phyloP scores from a whole-genome alignment of 495 filamentous ascomycete genomes.

The Xylaria castorea region DNA sequence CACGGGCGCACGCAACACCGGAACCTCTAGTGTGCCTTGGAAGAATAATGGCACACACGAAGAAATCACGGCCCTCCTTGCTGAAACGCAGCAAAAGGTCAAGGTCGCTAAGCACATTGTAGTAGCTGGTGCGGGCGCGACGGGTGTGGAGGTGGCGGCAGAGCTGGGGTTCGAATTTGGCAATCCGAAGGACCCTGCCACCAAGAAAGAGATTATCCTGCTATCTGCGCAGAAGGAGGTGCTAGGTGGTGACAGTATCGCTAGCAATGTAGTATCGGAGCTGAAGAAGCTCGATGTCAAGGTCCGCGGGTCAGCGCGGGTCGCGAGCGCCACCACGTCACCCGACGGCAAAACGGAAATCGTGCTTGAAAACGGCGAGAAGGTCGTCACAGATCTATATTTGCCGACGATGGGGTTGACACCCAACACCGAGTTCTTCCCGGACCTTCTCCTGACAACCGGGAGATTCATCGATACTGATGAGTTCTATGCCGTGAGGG shows the following conservation, averaged over 20 bases:
- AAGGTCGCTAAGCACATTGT: constrained; percentile 50
- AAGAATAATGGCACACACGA: constrained; percentile 51
- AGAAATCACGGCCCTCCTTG: constrained; percentile 37
- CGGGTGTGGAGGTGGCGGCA: constrained; percentile 51
- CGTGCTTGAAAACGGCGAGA: constrained; percentile 47
- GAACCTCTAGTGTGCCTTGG: constrained; percentile 45
- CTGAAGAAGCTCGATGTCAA: constrained; percentile 61
- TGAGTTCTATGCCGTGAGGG: constrained; percentile 58
- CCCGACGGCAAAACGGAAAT: constrained; percentile 48
- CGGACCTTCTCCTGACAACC: constrained; percentile 54
- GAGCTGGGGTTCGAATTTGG: constrained; percentile 55
- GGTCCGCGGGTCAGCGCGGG: constrained; percentile 48
- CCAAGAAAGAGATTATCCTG: constrained; percentile 55
- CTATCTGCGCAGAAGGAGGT: constrained; percentile 52
- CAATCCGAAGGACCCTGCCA: constrained; percentile 38
- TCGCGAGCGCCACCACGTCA: constrained; percentile 34
- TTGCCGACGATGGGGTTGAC: constrained; percentile 66
- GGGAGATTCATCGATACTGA: constrained; percentile 63
- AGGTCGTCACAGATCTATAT: constrained; percentile 62
- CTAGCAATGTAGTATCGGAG: constrained; percentile 43
- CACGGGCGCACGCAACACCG: constrained; percentile 39
- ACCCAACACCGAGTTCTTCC: constrained; percentile 68
- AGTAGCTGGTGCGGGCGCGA: constrained; percentile 52
- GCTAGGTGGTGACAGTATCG: constrained; percentile 47
- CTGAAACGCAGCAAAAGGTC: constrained; percentile 39